Conservation (phyloP, 306 rosid species). For the Trifolium pratense region DNA sequence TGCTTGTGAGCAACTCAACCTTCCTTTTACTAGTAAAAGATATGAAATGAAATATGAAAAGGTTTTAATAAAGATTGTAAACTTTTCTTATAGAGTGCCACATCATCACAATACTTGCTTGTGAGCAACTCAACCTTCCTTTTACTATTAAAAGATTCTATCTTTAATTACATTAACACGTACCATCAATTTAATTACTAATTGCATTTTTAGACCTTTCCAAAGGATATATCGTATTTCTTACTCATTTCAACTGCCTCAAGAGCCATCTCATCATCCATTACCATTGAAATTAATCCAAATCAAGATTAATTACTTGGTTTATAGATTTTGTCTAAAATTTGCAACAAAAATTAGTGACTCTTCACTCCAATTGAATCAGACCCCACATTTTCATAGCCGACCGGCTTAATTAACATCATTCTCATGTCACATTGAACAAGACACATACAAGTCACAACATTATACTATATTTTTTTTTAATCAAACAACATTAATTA, state of each 20-base stretch:
- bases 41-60: too few relatives aligned
- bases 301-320: neutral
- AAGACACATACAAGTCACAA: slow-evolving; percentile 19
- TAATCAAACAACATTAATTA: too few relatives aligned
- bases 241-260: slow-evolving; percentile 40
- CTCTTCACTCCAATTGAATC: slow-evolving; percentile 43
- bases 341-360: slow-evolving; percentile 36
- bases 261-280: slow-evolving; percentile 52
- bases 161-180: neutral
- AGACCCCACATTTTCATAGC: slow-evolving; percentile 44
- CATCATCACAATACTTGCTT: too few relatives aligned
- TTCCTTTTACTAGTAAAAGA: too few relatives aligned
- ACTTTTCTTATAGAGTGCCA: too few relatives aligned
- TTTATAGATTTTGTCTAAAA: slow-evolving; percentile 25
- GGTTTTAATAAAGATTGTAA: too few relatives aligned
- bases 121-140: too few relatives aligned
- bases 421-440: slow-evolving; percentile 38
- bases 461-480: too few relatives aligned
- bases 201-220: slow-evolving; percentile 35
- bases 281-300: slow-evolving; percentile 17
- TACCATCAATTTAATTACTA: slow-evolving; percentile 22
- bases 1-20: too few relatives aligned
- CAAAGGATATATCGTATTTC: slow-evolving; percentile 32
- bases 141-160: too few relatives aligned
- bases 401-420: slow-evolving; percentile 41